Base-by-base conservation (phyloP, 1,139 yeast species). In the Lipomyces yarrowii region DNA sequence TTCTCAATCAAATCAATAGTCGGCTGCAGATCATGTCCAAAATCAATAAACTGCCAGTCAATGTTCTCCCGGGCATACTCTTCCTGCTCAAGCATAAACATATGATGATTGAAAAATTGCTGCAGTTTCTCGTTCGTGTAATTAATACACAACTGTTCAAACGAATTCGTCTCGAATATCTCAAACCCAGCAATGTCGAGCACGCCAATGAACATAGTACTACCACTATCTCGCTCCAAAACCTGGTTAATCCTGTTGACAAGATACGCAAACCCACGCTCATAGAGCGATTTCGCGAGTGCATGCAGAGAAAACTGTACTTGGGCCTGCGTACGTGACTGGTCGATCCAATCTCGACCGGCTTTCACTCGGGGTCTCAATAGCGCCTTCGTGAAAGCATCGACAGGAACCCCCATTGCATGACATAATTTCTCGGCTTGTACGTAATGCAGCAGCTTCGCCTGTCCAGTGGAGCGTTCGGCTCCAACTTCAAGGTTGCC, bases 161-260 rank as follows among this genome's bases (percentile, higher is more conserved):
- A 94, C 0, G 97, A 91, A 75, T 96, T 96, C 68, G 85, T 84
- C 66, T 91, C 88, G 76, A 96, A 96, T 67, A 94, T 94, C 79
- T 96, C 99, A 78, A 94, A 96, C 7, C 99, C 99, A 0, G 98
- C 98, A 73, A 94, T 96, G 81, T 94, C 99, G 67, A 94, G 81
- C 2, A 96, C 96, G 1, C 99, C 99, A 72, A 94, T 91, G 72
- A 89, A 93, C 67, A 89, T 86, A 23, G 80, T 77, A 23, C 81
- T 77, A 39, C 74, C 77, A 26, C 69, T 65, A 64, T 77, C 75
- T 11, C 80, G 78, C 52, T 83, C 85, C 59, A 93, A 82, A 64
- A 86, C 89, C n/a, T 81, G 81, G 75, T 96, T 96, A 73, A 96
- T 90, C 63, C 86, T 84, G 67, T 83, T 84, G 13, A 94, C 96